Conservation (phyloP, 2,329 filamentous ascomycete genomes). For the Ascochyta koolunga region DNA sequence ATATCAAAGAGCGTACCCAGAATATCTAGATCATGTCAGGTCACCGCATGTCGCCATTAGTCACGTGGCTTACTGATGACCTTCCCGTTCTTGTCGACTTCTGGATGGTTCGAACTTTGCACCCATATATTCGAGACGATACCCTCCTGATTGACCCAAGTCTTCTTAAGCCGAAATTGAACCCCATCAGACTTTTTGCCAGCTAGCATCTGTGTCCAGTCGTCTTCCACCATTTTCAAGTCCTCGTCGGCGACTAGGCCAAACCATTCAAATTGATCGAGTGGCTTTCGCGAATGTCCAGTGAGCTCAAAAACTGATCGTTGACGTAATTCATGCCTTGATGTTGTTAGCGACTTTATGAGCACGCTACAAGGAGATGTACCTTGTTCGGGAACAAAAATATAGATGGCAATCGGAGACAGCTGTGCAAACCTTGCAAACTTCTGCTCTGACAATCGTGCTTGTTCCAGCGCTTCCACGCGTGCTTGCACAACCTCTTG, state of each 20-base stretch:
- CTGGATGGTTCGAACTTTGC: slow-evolving; percentile 32
- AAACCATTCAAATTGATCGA: slow-evolving; percentile 26
- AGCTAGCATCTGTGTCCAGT: slow-evolving; percentile 26
- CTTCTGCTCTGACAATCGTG: slow-evolving; percentile 31
- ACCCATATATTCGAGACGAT: slow-evolving; percentile 33
- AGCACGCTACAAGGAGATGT: neutral
- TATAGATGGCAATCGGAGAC: slow-evolving; percentile 35
- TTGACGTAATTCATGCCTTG: slow-evolving; percentile 38
- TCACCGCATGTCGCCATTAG: too few species aligned
- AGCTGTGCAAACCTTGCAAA: slow-evolving; percentile 36
- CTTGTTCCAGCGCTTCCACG: slow-evolving; percentile 35
- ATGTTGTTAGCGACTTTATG: neutral
- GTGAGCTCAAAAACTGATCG: slow-evolving; percentile 39
- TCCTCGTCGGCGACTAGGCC: slow-evolving; percentile 32
- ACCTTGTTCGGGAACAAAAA: slow-evolving; percentile 31
- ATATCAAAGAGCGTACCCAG: slow-evolving; percentile 47
- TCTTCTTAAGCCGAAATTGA: slow-evolving; percentile 36
- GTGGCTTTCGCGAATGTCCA: slow-evolving; percentile 19
- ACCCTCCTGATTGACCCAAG: slow-evolving; percentile 36
- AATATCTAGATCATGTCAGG: slow-evolving; percentile 23
- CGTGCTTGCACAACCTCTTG: slow-evolving; percentile 28
- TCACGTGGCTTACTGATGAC: slow-evolving; percentile 25
- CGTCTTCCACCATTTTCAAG: slow-evolving; percentile 17
- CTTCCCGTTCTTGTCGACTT: slow-evolving; percentile 30
- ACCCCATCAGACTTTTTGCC: slow-evolving; percentile 23